Evolutionary conservation across 192 early-diverging fungal species (phyloP).

Genomic region (Entophlyctis luteolus): DNA sequence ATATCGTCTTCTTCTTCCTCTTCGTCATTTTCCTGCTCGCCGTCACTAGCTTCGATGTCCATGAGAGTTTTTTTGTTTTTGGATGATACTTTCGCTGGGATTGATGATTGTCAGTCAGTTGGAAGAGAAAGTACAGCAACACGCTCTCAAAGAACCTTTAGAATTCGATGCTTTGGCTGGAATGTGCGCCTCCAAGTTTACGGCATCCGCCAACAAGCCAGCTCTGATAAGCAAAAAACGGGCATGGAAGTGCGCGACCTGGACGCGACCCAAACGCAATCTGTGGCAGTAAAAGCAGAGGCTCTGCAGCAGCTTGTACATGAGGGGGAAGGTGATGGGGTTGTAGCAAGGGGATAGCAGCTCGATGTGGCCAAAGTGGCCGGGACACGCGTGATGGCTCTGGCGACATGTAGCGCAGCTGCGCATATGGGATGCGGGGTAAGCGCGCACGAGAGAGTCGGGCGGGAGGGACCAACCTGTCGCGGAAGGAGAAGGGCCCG

Average conservation of each 20-base stretch:
- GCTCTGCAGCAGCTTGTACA: constrained; percentile 80
- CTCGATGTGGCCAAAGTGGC: constrained; percentile 97
- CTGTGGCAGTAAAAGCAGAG: constrained; percentile 88
- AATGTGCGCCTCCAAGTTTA: constrained; percentile 68
- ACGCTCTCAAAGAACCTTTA: neutral
- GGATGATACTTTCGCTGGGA: neutral
- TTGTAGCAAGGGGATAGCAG: constrained; percentile 84
- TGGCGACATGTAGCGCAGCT: constrained; percentile 85
- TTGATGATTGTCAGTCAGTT: neutral
- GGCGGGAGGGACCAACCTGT: constrained; percentile 27
- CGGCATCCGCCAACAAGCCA: constrained; percentile 82
- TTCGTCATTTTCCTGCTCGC: constrained; percentile 35
- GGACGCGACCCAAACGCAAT: constrained; percentile 59
- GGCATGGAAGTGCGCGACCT: constrained; percentile 65
- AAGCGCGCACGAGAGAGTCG: neutral
- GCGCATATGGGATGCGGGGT: neutral
- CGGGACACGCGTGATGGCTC: constrained; percentile 79
- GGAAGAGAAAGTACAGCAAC: neutral
- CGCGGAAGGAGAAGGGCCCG: constrained; percentile 80
- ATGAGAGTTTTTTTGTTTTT: constrained; percentile 1
- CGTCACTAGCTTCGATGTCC: constrained; percentile 40
- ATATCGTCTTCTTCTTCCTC: constrained; percentile 43
- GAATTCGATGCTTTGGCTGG: constrained; percentile 13
- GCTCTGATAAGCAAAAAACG: constrained; percentile 82
- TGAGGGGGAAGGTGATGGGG: constrained; percentile 89